Evolutionary conservation across 169 alveolate species (phyloP).

Genomic region (Toxoplasma gondii): DNA sequence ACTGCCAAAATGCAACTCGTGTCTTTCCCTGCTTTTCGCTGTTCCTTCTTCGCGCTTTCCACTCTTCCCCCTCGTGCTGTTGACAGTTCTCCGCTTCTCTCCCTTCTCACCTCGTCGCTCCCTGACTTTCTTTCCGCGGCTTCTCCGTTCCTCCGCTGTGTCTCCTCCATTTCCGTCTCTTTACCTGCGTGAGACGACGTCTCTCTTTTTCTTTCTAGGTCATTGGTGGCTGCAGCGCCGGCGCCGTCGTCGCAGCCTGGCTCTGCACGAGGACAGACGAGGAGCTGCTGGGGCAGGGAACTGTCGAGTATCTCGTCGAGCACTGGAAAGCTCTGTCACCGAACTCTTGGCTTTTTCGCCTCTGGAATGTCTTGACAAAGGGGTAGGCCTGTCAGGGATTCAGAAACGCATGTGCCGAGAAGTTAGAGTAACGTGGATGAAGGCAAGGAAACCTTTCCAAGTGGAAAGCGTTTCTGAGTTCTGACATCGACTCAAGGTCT

Average conservation of each 20-base stretch:
- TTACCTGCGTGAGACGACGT: too few species aligned
- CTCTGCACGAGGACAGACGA: conserved; percentile 77
- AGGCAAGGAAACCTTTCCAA: too few species aligned
- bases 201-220: conserved; percentile 57
- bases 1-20: too few species aligned
- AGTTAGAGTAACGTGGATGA: too few species aligned
- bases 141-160: too few species aligned
- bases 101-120: background rate
- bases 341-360: conserved; percentile 70
- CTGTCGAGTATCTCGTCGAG: conserved; percentile 64
- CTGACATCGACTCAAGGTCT: too few species aligned
- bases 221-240: conserved; percentile 82
- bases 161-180: too few species aligned
- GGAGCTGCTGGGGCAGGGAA: conserved; percentile 73
- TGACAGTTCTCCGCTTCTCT: too few species aligned
- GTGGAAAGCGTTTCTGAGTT: too few species aligned
- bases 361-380: conserved; percentile 70
- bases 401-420: background rate
- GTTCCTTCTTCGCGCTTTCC: background rate
- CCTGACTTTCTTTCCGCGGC: too few species aligned
- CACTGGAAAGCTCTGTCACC: conserved; percentile 72
- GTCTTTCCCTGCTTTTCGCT: background rate
- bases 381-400: conserved; percentile 53
- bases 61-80: too few species aligned
- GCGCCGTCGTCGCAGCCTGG: conserved; percentile 84